A percentile compares a stretch with the other conserved stretches of the same genome.
phyloP scores from a whole-genome alignment of 164 flowering plant species.

The Magnolia sinica region DNA sequence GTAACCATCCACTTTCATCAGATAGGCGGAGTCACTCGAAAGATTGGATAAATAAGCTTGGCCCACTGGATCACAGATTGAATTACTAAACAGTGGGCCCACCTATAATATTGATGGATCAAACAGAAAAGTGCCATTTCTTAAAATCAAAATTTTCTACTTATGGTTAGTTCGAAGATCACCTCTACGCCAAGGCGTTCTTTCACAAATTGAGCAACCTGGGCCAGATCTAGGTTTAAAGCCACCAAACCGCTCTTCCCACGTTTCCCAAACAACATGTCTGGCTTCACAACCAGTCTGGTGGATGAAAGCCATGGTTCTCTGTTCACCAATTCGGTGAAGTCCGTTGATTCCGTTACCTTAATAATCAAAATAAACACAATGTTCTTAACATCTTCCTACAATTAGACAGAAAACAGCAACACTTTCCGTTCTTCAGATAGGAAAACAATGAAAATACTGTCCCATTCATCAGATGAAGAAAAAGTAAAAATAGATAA shows the following conservation, averaged over 20 bases:
- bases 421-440: background rate
- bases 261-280: constrained; percentile 95
- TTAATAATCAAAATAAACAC: constrained; percentile 11
- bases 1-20: background rate
- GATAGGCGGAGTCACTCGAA: no score
- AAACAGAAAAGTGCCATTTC: no score
- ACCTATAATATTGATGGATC: no score
- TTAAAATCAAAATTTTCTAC: background rate
- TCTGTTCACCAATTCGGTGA: constrained; percentile 54
- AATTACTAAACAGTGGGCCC: no score
- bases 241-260: constrained; percentile 97
- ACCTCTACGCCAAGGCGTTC: constrained; percentile 83
- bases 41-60: no score
- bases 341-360: constrained; percentile 80
- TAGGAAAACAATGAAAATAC: no score
- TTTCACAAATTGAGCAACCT: constrained; percentile 81
- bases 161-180: background rate
- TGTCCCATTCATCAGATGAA: no score
- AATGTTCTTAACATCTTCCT: background rate
- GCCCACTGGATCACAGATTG: no score
- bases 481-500: no score
- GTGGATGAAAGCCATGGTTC: constrained; percentile 90
- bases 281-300: constrained; percentile 86
- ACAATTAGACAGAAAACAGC: background rate
- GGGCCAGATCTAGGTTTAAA: constrained; percentile 77